phyloP scores from a whole-genome alignment of 768 basidiomycete species.

The Serendipita vermifera region DNA sequence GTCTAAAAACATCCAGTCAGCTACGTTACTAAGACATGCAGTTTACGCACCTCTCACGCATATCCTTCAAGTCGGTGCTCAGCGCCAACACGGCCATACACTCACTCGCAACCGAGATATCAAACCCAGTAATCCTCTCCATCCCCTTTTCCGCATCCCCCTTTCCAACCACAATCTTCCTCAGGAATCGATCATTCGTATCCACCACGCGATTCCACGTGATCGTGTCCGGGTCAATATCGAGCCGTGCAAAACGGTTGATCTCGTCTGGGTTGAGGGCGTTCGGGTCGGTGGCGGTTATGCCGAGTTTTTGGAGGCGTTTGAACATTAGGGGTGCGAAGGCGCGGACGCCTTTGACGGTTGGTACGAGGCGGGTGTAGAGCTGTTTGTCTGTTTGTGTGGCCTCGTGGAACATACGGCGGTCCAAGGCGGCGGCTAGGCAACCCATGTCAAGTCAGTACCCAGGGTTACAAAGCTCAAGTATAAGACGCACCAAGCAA shows the following conservation, averaged over 20 bases:
- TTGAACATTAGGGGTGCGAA: conserved; percentile 96
- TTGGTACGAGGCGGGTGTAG: conserved; percentile 81
- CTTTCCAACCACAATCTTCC: conserved; percentile 87
- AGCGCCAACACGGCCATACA: conserved; percentile 96
- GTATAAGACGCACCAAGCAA: conserved; percentile 52
- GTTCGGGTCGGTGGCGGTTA: conserved; percentile 84
- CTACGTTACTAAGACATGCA: neutral
- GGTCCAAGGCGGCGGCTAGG: conserved; percentile 86
- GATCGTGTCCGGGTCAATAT: conserved; percentile 80
- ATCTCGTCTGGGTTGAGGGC: conserved; percentile 89
- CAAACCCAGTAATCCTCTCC: conserved; percentile 82
- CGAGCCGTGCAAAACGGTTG: conserved; percentile 77
- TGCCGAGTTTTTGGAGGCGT: conserved; percentile 87
- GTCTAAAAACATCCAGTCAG: conserved; percentile 19
- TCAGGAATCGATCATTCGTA: conserved; percentile 92
- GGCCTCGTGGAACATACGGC: conserved; percentile 93
- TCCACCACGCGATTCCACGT: conserved; percentile 98
- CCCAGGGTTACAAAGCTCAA: too few relatives aligned
- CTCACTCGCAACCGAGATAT: conserved; percentile 95
- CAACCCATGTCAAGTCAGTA: conserved; percentile 8
- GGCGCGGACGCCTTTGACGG: conserved; percentile 86
- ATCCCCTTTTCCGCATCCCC: conserved; percentile 80
- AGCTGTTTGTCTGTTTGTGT: conserved; percentile 93
- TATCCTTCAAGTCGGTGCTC: conserved; percentile 75
- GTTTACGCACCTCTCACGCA: conserved; percentile 49